Conservation (phyloP, 2,329 filamentous ascomycete genomes). For the Apiospora rasikravindrae region DNA sequence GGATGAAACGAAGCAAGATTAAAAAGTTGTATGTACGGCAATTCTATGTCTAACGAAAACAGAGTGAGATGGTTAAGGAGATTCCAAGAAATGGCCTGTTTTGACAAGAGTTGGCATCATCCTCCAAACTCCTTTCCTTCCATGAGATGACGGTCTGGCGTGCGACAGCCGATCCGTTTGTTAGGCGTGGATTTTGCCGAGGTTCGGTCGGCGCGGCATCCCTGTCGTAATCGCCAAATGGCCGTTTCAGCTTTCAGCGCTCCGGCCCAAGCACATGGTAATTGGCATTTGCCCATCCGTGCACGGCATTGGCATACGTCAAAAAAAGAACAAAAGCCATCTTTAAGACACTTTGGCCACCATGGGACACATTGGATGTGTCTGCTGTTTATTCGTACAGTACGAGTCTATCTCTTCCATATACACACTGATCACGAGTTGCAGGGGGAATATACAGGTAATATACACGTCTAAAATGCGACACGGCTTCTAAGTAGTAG, state of each 20-base stretch:
- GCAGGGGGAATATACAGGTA: not conserved
- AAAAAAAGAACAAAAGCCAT: not conserved
- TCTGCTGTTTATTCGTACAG: not conserved
- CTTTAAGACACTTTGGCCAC: not conserved
- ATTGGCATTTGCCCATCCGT: not conserved
- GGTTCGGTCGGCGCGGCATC: constrained; percentile 13
- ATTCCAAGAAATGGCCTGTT: not conserved
- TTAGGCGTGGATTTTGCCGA: constrained; percentile 3
- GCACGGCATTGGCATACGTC: not conserved
- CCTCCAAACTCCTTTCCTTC: not conserved
- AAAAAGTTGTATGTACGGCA: not conserved
- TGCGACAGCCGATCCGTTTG: not conserved
- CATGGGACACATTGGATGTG: not conserved
- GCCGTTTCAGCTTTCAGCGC: constrained; percentile 11
- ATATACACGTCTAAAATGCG: not conserved
- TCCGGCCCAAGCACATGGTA: constrained; percentile 7
- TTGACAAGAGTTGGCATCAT: not conserved
- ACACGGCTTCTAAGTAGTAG: not conserved
- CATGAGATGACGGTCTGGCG: not conserved
- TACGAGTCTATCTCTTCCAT: not conserved
- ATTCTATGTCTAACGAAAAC: not conserved
- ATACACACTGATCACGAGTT: not conserved
- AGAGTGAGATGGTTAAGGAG: not conserved
- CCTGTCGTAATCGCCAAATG: constrained; percentile 9
- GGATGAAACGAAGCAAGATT: not conserved